Evolutionary conservation across 352 stramenopile genomes (phyloP).

Genomic region (Globisporangium nunn): DNA sequence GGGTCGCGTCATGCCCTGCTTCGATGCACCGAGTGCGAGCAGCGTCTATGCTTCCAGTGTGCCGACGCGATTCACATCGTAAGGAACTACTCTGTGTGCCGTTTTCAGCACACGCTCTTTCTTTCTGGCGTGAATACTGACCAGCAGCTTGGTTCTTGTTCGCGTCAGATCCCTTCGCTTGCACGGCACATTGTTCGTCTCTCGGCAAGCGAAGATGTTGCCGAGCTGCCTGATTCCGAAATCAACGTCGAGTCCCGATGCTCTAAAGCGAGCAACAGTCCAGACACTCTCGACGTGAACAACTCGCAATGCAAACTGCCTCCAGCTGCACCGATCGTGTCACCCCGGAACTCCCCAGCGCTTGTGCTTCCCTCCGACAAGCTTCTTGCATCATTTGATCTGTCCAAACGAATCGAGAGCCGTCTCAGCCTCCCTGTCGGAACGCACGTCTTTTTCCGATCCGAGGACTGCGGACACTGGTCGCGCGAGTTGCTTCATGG

Average conservation of each 20-base stretch:
- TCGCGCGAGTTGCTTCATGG: conserved; percentile 54
- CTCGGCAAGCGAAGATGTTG: not conserved
- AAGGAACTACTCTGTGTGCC: conserved; percentile 3
- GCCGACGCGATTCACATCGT: conserved; percentile 76
- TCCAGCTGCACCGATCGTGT: conserved; percentile 6
- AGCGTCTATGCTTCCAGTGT: conserved; percentile 50
- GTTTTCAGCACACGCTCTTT: not conserved
- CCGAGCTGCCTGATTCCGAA: not conserved
- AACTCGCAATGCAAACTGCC: not conserved
- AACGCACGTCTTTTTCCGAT: conserved; percentile 47
- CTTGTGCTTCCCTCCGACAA: not conserved
- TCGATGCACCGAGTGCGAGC: conserved; percentile 36
- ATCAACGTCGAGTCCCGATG: too few species aligned
- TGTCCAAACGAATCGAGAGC: conserved; percentile 21
- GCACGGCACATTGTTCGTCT: conserved; percentile 27
- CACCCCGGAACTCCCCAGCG: conserved; percentile 2
- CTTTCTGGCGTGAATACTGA: not conserved
- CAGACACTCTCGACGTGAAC: not conserved
- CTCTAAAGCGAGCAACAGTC: too few species aligned
- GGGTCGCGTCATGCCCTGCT: conserved; percentile 17
- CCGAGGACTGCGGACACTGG: conserved; percentile 37
- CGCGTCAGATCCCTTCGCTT: conserved; percentile 35
- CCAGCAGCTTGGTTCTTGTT: not conserved
- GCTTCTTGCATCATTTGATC: not conserved
- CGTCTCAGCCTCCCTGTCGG: conserved; percentile 26